Conservation (phyloP, 1,284 basidiomycete genomes). For the Phlebopus sp. region DNA sequence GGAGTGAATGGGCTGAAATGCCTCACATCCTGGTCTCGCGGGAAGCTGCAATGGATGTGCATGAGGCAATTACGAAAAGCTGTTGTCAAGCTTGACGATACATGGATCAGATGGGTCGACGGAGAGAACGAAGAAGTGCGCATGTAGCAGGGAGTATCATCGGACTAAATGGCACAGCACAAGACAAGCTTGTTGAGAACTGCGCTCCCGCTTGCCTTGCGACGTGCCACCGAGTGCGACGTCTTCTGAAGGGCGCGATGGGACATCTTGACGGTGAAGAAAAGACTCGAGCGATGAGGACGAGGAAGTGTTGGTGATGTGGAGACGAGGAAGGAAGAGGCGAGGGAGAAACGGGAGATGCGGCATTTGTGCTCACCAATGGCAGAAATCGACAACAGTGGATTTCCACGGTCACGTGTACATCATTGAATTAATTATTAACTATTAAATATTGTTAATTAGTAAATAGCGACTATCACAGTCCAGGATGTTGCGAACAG, state of each 20-base stretch:
- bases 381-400: conserved; percentile 15
- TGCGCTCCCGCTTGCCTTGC: conserved; percentile 43
- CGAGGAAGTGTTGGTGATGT: not conserved
- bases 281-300: not conserved
- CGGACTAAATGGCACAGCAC: conserved; percentile 10
- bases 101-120: not conserved
- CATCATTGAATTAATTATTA: too few species aligned
- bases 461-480: too few species aligned
- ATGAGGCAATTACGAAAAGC: not conserved
- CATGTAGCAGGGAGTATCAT: not conserved
- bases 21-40: not conserved
- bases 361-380: conserved; percentile 33
- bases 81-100: not conserved
- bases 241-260: not conserved
- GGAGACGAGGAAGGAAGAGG: not conserved
- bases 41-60: too few species aligned
- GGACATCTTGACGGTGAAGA: not conserved
- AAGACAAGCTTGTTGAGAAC: conserved; percentile 46
- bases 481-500: conserved; percentile 25
- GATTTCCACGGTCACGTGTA: conserved; percentile 15
- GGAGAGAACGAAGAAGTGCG: not conserved
- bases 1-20: not conserved
- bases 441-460: too few species aligned
- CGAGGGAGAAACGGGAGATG: conserved; percentile 2
- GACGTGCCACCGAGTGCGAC: conserved; percentile 7